A percentile compares a stretch with the other conserved stretches of the same genome.
phyloP scores from a whole-genome alignment of 768 basidiomycete genomes.

The Trametes cinnabarina region DNA sequence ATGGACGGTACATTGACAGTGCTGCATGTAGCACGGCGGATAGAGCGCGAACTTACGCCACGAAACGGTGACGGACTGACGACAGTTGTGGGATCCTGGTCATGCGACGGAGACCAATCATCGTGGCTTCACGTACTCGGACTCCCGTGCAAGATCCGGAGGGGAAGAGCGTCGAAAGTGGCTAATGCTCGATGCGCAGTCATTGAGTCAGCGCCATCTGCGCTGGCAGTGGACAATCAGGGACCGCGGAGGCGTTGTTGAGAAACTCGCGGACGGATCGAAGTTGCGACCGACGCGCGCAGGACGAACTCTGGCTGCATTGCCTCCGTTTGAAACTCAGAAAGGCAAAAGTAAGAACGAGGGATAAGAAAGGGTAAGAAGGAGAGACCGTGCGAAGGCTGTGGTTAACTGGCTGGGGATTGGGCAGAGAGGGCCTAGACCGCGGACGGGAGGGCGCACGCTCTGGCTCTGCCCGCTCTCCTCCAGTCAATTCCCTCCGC shows the following conservation, averaged over 20 bases:
- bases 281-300: conserved; percentile 3
- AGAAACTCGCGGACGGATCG: neutral
- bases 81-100: neutral
- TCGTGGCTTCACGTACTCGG: conserved; percentile 8
- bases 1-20: no score
- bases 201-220: no score
- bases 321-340: neutral
- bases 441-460: neutral
- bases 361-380: neutral
- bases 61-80: neutral
- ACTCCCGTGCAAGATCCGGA: conserved; percentile 3
- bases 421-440: conserved; percentile 14
- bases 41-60: conserved; percentile 9
- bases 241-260: neutral
- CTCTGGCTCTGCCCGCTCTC: no score
- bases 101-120: conserved; percentile 7
- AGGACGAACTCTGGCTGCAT: neutral
- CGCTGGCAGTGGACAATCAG: no score
- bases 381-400: conserved; percentile 1
- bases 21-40: neutral
- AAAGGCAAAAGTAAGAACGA: neutral
- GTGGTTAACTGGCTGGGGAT: neutral
- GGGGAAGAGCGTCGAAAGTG: neutral
- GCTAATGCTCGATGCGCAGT: no score
- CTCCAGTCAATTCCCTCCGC: no score